A percentile compares a stretch with the other conserved stretches of the same genome.
Evolutionary conservation across 768 basidiomycete species (phyloP).

Genomic region (Termitomyces heimii): DNA sequence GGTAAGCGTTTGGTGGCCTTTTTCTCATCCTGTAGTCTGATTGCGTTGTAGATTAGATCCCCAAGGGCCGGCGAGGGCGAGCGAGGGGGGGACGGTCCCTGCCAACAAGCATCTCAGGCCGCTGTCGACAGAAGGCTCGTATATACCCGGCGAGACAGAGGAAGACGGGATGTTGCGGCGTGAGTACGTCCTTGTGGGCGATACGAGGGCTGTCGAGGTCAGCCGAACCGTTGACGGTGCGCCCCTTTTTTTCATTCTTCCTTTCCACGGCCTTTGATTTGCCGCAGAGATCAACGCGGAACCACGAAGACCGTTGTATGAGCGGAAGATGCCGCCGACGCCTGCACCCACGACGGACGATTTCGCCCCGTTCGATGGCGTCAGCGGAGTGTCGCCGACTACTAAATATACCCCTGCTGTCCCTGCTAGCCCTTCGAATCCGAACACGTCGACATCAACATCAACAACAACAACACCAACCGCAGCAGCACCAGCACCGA

Average conservation of each 20-base stretch:
- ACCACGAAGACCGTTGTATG: constrained; percentile 53
- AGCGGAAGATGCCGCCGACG: constrained; percentile 44
- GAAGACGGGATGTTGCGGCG: constrained; percentile 74
- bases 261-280: neutral
- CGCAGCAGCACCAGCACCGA: too few relatives aligned
- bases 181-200: constrained; percentile 94
- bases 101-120: constrained; percentile 22
- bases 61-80: neutral
- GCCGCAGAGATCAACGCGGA: constrained; percentile 56
- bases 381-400: too few relatives aligned
- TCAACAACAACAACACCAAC: neutral
- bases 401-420: too few relatives aligned
- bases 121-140: constrained; percentile 52
- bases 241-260: constrained; percentile 15
- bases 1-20: constrained; percentile 15
- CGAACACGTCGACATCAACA: neutral
- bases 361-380: constrained; percentile 24
- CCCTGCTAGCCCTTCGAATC: too few relatives aligned
- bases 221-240: constrained; percentile 87
- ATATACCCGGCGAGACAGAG: constrained; percentile 79
- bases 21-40: neutral
- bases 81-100: neutral
- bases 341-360: constrained; percentile 50
- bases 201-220: constrained; percentile 86
- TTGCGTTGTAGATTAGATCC: neutral